Conservation (phyloP, 371 early-diverging fungal species). For the Syncephalastrum contaminatum region DNA sequence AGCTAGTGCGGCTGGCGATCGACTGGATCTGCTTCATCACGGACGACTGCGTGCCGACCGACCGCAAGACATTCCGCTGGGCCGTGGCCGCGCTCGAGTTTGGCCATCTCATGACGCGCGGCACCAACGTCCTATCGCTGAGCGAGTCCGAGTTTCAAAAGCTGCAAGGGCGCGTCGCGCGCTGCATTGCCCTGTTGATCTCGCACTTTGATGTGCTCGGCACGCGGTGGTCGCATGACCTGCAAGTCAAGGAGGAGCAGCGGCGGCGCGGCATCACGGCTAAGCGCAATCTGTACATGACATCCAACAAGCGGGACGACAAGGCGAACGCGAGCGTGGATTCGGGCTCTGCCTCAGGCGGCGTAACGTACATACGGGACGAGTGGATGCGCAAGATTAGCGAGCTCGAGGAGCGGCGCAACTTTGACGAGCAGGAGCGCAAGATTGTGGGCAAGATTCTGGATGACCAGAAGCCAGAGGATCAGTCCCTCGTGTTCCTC, state of each 20-base stretch:
- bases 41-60: slow-evolving; percentile 75
- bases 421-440: slow-evolving; percentile 51
- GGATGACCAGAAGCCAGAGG: slow-evolving; percentile 76
- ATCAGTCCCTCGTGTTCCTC: slow-evolving; percentile 73
- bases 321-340: slow-evolving; percentile 39
- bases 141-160: slow-evolving; percentile 69
- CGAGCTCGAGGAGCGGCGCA: slow-evolving; percentile 51
- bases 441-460: slow-evolving; percentile 76
- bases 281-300: slow-evolving; percentile 39
- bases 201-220: slow-evolving; percentile 80
- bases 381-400: slow-evolving; percentile 56
- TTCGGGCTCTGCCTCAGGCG: slow-evolving; percentile 23
- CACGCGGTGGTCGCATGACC: slow-evolving; percentile 56
- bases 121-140: slow-evolving; percentile 68
- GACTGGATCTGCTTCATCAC: slow-evolving; percentile 87
- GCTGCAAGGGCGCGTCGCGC: slow-evolving; percentile 69
- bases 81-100: slow-evolving; percentile 85
- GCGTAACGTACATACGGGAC: slow-evolving; percentile 50
- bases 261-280: slow-evolving; percentile 35
- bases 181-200: slow-evolving; percentile 80
- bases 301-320: slow-evolving; percentile 24
- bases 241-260: slow-evolving; percentile 46
- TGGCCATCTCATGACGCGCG: slow-evolving; percentile 78
- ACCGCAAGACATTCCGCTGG: slow-evolving; percentile 87
- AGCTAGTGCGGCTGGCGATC: slow-evolving; percentile 70